These are phyloP conservation scores for Fraxinus velutina DNA, from an alignment of 305 asterid species.

Conservation along the genomic window DNA sequence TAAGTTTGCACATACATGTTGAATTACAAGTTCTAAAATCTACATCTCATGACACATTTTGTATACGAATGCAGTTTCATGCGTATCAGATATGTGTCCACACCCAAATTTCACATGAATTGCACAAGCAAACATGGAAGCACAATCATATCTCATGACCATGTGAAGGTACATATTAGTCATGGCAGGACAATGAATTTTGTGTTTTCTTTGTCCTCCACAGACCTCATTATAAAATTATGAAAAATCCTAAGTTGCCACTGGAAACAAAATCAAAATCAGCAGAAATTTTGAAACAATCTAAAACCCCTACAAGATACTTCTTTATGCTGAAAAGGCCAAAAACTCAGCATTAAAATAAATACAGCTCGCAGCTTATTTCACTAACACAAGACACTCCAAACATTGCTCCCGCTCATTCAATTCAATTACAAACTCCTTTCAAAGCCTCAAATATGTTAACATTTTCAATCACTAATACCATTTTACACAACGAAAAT, in stretches of 20 bases:
- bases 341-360: neutral
- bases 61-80: neutral
- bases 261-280: neutral
- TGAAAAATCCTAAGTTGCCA: neutral
- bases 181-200: neutral
- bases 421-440: neutral
- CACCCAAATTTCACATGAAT: neutral
- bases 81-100: neutral
- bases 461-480: neutral
- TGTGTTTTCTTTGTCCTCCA: neutral
- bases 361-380: neutral
- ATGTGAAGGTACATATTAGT: neutral
- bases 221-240: neutral
- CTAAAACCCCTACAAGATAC: conserved; percentile 9
- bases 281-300: neutral
- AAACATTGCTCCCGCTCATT: neutral
- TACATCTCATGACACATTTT: neutral
- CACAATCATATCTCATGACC: neutral
- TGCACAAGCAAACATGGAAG: neutral
- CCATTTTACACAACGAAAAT: neutral
- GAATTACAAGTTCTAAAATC: neutral
- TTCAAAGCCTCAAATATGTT: neutral
- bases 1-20: neutral
- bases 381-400: neutral
- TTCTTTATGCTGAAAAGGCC: neutral